A percentile compares a stretch with the other conserved stretches of the same genome.
These are phyloP conservation scores for Phoma sp. DNA, from an alignment of 2,329 filamentous ascomycete species.

Conservation along the genomic window DNA sequence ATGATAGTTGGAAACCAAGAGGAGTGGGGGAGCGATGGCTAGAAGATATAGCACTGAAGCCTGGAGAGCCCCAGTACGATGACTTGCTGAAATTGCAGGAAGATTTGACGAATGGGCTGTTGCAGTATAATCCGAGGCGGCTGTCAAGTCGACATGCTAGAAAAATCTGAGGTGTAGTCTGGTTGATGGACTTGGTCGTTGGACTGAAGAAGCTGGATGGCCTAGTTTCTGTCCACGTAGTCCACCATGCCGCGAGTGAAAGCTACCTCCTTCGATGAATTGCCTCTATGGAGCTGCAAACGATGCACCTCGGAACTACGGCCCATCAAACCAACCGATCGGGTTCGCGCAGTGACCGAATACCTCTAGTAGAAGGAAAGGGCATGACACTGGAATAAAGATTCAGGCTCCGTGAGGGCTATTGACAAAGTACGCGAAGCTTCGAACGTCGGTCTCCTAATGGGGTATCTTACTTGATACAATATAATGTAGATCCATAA, in stretches of 20 bases:
- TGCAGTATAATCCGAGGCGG: neutral
- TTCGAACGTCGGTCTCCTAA: neutral
- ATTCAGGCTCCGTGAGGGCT: neutral
- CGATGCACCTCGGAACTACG: no score
- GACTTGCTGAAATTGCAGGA: neutral
- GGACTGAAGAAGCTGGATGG: neutral
- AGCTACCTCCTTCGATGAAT: no score
- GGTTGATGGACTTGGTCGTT: neutral
- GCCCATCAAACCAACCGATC: no score
- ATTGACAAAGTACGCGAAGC: neutral
- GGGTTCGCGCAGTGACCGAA: neutral
- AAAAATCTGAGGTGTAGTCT: neutral
- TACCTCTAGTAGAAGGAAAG: neutral
- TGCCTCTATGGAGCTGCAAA: no score
- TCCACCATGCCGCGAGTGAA: no score
- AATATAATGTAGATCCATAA: neutral
- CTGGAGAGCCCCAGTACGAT: neutral
- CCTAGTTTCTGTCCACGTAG: no score
- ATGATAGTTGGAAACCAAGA: neutral
- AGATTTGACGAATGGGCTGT: neutral
- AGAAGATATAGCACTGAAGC: neutral
- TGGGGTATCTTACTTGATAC: neutral
- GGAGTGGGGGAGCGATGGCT: neutral
- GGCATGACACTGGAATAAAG: neutral
- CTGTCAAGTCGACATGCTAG: neutral